Evolutionary conservation across 2,329 filamentous ascomycete species (phyloP).

Genomic region (Ceratocystis smalleyi): DNA sequence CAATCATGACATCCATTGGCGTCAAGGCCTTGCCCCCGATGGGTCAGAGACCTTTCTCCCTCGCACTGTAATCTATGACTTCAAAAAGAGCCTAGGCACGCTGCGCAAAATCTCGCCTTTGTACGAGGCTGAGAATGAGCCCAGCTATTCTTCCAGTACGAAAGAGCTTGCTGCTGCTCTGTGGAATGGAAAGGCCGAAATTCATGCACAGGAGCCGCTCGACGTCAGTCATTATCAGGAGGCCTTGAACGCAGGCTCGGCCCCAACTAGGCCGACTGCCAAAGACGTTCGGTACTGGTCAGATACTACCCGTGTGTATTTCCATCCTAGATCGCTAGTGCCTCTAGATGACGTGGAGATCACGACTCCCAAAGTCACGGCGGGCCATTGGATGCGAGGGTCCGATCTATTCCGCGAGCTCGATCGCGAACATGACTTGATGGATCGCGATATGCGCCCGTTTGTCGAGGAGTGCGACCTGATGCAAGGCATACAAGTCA

Average conservation of each 20-base stretch:
- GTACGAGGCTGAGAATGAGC: slow-evolving; percentile 35
- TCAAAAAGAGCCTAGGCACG: slow-evolving; percentile 86
- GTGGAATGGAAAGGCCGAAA: slow-evolving; percentile 9
- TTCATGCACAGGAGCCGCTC: slow-evolving; percentile 38
- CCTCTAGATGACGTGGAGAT: slow-evolving; percentile 72
- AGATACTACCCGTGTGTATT: slow-evolving; percentile 85
- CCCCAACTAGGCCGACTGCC: slow-evolving; percentile 47
- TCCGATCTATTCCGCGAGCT: slow-evolving; percentile 58
- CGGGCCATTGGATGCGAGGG: slow-evolving; percentile 64
- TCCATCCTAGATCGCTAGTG: slow-evolving; percentile 73
- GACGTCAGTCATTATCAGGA: slow-evolving; percentile 60
- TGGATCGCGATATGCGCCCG: slow-evolving; percentile 77
- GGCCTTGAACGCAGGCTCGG: slow-evolving; percentile 55
- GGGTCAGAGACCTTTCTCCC: slow-evolving; percentile 86
- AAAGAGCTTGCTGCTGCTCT: not conserved
- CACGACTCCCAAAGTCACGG: slow-evolving; percentile 39
- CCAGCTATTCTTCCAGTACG: not conserved
- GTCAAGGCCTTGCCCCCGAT: slow-evolving; percentile 65
- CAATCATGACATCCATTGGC: slow-evolving; percentile 61
- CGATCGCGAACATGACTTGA: slow-evolving; percentile 66
- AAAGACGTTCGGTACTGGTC: slow-evolving; percentile 86
- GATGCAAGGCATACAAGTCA: slow-evolving; percentile 71
- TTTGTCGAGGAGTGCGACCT: slow-evolving; percentile 91
- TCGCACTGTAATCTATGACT: slow-evolving; percentile 80
- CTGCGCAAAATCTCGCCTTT: slow-evolving; percentile 76